Conservation (phyloP, 2,329 filamentous ascomycete genomes). For the Cladosporium sp. region DNA sequence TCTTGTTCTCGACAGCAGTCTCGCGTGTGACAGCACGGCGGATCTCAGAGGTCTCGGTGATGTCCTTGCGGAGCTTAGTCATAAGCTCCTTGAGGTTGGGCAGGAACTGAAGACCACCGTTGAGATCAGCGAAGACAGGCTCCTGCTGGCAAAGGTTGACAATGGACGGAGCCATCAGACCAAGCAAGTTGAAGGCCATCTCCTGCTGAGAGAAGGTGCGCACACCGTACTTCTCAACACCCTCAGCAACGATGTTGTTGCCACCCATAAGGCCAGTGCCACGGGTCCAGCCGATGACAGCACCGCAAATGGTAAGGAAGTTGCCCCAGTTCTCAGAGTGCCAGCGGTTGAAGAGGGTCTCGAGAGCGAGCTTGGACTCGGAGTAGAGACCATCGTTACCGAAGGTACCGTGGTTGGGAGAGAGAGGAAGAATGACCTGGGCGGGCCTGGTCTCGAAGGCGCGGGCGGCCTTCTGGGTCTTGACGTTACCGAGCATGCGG, state of each 20-base stretch:
- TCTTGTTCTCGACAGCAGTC: conserved; percentile 93
- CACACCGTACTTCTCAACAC: conserved; percentile 93
- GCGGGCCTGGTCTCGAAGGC: conserved; percentile 94
- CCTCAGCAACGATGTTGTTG: conserved; percentile 97
- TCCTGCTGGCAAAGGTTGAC: conserved; percentile 94
- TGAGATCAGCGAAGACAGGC: conserved; percentile 95
- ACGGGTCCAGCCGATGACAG: conserved; percentile 98
- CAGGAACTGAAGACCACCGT: conserved; percentile 96
- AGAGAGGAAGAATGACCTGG: conserved; percentile 92
- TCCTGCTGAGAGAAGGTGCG: conserved; percentile 99
- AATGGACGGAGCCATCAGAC: conserved; percentile 90
- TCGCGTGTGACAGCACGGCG: conserved; percentile 93
- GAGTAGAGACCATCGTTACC: conserved; percentile 97
- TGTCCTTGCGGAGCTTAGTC: conserved; percentile 89
- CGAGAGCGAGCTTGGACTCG: conserved; percentile 93
- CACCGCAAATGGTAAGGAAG: conserved; percentile 97
- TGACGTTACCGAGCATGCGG: conserved; percentile 86
- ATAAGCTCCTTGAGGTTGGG: conserved; percentile 93
- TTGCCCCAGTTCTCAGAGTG: conserved; percentile 96
- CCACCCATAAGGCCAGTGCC: conserved; percentile 97
- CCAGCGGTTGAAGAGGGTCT: conserved; percentile 98
- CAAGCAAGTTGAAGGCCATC: conserved; percentile 98
- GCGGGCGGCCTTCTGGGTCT: conserved; percentile 82
- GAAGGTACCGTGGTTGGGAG: conserved; percentile 97
- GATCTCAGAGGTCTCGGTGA: conserved; percentile 92